Conservation (phyloP, 2,329 filamentous ascomycete genomes). For the Claviceps paspali region DNA sequence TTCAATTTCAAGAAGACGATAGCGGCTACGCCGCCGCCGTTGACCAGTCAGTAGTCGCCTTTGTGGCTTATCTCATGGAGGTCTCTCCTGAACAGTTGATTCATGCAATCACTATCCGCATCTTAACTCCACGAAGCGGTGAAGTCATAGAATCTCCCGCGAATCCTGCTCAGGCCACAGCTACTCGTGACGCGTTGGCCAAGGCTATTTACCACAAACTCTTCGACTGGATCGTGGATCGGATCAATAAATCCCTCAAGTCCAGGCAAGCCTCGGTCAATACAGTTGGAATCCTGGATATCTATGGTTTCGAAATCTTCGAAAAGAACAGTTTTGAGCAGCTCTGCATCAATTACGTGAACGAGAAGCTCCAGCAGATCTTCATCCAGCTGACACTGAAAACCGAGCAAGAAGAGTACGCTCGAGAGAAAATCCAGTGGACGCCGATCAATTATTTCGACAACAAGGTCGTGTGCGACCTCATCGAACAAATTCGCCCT, state of each 20-base stretch:
- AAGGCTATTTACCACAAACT: conserved; percentile 97
- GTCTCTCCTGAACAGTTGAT: conserved; percentile 68
- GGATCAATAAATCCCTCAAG: conserved; percentile 77
- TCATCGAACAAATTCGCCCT: conserved; percentile 85
- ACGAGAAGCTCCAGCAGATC: conserved; percentile 97
- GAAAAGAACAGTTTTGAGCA: conserved; percentile 99
- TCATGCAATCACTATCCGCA: conserved; percentile 76
- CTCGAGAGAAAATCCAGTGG: conserved; percentile 92
- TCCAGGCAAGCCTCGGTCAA: conserved; percentile 62
- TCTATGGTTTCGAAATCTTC: conserved; percentile 98
- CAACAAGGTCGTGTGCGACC: conserved; percentile 95
- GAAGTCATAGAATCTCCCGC: conserved; percentile 61
- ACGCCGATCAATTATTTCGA: conserved; percentile 99
- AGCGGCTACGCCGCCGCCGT: conserved; percentile 72
- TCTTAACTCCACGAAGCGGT: conserved; percentile 55
- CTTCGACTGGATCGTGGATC: conserved; percentile 95
- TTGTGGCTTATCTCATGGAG: conserved; percentile 85
- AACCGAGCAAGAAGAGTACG: conserved; percentile 95
- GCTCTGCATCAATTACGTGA: conserved; percentile 98
- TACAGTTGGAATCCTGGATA: conserved; percentile 92
- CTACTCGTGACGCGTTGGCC: conserved; percentile 79
- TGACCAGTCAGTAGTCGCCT: conserved; percentile 86
- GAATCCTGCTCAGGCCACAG: conserved; percentile 71
- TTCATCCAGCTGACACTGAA: conserved; percentile 96
- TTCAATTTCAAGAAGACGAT: conserved; percentile 81